These are phyloP conservation scores for Conticribra weissflogii DNA, from an alignment of 108 stramenopile species.

Conservation along the genomic window DNA sequence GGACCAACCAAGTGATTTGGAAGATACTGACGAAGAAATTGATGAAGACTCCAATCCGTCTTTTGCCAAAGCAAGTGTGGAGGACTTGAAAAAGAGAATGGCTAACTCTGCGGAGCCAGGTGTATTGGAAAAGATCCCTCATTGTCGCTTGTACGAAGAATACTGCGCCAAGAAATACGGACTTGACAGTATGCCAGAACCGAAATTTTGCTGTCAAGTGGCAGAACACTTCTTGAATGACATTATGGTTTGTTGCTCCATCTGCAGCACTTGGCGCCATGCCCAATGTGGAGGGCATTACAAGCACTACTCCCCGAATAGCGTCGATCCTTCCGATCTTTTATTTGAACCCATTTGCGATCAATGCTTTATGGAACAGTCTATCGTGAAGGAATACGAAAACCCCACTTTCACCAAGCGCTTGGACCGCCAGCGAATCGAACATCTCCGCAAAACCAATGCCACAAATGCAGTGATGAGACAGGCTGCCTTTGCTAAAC, in stretches of 20 bases:
- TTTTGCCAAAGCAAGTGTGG: constrained; percentile 24
- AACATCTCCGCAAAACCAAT: constrained; percentile 76
- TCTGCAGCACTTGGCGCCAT: constrained; percentile 88
- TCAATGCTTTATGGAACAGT: constrained; percentile 67
- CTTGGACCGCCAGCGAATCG: constrained; percentile 68
- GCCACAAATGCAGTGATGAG: constrained; percentile 77
- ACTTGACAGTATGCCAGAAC: constrained; percentile 41
- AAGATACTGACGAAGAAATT: constrained; percentile 48
- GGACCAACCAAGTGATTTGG: constrained; percentile 48
- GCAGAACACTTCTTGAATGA: constrained; percentile 76
- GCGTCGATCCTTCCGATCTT: constrained; percentile 44
- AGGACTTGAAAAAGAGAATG: constrained; percentile 36
- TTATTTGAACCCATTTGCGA: constrained; percentile 76
- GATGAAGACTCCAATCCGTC: constrained; percentile 22
- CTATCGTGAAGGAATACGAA: constrained; percentile 49
- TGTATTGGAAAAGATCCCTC: constrained; percentile 81
- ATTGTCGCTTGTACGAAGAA: constrained; percentile 74
- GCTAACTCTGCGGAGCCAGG: constrained; percentile 65
- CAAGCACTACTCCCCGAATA: constrained; percentile 64
- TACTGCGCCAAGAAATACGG: constrained; percentile 25
- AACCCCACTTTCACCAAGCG: constrained; percentile 42
- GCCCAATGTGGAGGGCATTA: constrained; percentile 86
- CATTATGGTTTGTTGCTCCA: constrained; percentile 82
- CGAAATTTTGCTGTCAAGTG: constrained; percentile 79
- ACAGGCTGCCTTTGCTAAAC: constrained; percentile 79